Evolutionary conservation across 2,329 filamentous ascomycete species (phyloP).

Genomic region (Ophiostoma sp.): DNA sequence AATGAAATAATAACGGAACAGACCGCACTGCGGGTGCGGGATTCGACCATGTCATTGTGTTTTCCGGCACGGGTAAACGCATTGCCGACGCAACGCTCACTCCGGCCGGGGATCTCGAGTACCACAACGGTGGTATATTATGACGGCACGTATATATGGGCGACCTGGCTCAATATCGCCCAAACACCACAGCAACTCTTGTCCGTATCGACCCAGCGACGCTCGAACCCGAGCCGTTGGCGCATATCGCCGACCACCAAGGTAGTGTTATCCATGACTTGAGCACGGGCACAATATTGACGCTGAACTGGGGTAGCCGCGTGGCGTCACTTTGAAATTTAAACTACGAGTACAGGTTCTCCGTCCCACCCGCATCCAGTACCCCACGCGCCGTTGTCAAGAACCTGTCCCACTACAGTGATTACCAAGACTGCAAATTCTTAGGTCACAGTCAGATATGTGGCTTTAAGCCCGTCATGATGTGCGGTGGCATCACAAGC

Average conservation of each 20-base stretch:
- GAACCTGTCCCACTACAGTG: not conserved
- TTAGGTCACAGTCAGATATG: not conserved
- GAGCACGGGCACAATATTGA: not conserved
- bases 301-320: not conserved
- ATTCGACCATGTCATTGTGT: not conserved
- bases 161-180: not conserved
- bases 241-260: constrained; percentile 3
- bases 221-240: not conserved
- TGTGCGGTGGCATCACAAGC: not conserved
- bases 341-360: not conserved
- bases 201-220: not conserved
- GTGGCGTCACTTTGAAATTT: not conserved
- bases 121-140: not conserved
- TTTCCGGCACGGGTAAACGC: not conserved
- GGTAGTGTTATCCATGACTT: not conserved
- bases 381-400: not conserved
- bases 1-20: not conserved
- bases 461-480: not conserved
- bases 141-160: not conserved
- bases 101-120: not conserved
- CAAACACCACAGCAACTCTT: not conserved
- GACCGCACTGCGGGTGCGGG: not conserved
- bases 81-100: not conserved
- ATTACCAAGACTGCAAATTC: not conserved
- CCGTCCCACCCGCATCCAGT: not conserved